These are phyloP conservation scores for Macadamia tetraphylla DNA, from an alignment of 164 flowering plant species.

Conservation along the genomic window DNA sequence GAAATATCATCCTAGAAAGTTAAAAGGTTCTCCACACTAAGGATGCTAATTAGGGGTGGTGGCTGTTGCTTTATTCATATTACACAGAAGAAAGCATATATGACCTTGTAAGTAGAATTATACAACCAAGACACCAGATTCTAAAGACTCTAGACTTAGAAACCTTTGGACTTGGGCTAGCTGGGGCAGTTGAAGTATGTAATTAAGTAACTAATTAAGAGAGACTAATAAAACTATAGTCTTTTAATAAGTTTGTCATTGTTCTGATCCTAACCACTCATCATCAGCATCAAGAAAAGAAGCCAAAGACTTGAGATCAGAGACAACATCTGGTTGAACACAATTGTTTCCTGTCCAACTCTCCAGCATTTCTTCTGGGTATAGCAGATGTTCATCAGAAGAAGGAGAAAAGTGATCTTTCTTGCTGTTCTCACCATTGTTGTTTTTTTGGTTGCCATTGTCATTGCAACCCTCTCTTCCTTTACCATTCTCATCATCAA, in stretches of 20 bases:
- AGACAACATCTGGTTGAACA: neutral
- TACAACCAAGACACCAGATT: too few species aligned
- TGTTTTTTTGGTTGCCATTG: neutral
- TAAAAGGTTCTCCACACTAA: neutral
- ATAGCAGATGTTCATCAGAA: slow-evolving; percentile 4
- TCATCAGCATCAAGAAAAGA: slow-evolving; percentile 15
- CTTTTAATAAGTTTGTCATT: neutral
- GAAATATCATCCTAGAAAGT: neutral
- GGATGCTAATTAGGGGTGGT: neutral
- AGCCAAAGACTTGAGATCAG: slow-evolving; percentile 15
- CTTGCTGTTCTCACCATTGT: neutral
- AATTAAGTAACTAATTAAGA: too few species aligned
- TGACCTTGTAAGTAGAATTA: too few species aligned
- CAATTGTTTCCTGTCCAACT: slow-evolving; percentile 1
- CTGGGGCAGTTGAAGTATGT: too few species aligned
- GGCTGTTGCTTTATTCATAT: too few species aligned
- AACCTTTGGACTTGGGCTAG: too few species aligned
- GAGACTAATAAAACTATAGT: too few species aligned
- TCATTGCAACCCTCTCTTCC: neutral
- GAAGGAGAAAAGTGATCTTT: neutral
- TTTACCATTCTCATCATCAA: neutral
- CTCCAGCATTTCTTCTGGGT: slow-evolving; percentile 5
- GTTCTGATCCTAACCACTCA: slow-evolving; percentile 11
- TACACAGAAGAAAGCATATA: neutral
- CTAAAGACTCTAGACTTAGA: too few species aligned